Evolutionary conservation across 1,284 basidiomycete species (phyloP).

Genomic region (Pseudomicrostroma phylloplanum): DNA sequence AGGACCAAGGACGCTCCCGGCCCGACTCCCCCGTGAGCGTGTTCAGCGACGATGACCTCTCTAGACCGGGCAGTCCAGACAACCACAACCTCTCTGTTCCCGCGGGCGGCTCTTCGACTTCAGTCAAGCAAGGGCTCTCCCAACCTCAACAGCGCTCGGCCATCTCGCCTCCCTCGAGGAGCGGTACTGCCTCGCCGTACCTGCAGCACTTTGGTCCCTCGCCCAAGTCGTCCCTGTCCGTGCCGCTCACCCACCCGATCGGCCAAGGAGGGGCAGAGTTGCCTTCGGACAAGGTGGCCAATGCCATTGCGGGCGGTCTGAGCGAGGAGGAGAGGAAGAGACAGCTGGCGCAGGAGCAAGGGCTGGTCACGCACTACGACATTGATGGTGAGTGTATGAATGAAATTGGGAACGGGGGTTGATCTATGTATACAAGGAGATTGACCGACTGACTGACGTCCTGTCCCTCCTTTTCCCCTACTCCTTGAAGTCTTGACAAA

Average conservation of each 20-base stretch:
- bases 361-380: slow-evolving; percentile 67
- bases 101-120: background rate
- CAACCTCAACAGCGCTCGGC: background rate
- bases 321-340: slow-evolving; percentile 5
- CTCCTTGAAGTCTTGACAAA: slow-evolving; percentile 69
- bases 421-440: no score
- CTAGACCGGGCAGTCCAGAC: background rate
- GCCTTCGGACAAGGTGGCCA: slow-evolving; percentile 6
- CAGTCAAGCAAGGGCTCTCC: no score
- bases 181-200: background rate
- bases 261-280: background rate
- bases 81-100: background rate
- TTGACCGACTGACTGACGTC: no score
- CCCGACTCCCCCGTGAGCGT: background rate
- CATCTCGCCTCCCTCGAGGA: background rate
- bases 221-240: background rate
- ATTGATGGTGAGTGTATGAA: slow-evolving; percentile 53
- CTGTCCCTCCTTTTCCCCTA: no score
- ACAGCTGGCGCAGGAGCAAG: slow-evolving; percentile 26
- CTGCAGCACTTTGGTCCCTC: background rate
- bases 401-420: no score
- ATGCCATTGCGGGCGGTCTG: background rate
- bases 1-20: background rate
- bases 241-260: background rate
- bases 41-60: background rate